Evolutionary conservation across 331 rosid species (phyloP).

Genomic region (Dryas integrifolia): DNA sequence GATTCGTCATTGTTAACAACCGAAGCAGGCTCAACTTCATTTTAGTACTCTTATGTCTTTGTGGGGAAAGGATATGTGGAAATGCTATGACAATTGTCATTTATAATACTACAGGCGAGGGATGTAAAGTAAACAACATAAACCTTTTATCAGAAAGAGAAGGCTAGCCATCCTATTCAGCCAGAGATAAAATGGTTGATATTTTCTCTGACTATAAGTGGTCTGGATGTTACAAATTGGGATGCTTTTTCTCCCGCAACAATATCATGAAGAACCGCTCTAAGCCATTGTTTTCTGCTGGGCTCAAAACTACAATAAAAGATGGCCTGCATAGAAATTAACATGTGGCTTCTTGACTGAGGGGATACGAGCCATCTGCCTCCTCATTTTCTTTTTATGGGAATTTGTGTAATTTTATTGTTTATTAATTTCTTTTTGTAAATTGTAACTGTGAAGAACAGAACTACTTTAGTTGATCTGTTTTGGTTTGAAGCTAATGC

Average conservation of each 20-base stretch:
- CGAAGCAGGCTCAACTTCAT: constrained; percentile 14
- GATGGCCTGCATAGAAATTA: not conserved
- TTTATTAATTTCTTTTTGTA: not conserved
- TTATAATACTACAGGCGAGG: not conserved
- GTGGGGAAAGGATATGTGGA: not conserved
- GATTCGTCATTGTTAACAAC: constrained; percentile 22
- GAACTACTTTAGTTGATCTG: not conserved
- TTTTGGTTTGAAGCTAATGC: not conserved
- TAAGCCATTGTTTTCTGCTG: not conserved
- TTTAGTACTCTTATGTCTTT: not conserved
- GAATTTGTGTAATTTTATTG: not conserved
- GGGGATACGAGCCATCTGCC: not conserved
- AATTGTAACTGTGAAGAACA: not conserved
- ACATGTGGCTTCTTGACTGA: not conserved
- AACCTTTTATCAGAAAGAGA: not conserved
- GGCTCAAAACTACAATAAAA: not conserved
- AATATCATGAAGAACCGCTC: not conserved
- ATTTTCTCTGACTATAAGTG: not conserved
- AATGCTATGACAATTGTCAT: not conserved
- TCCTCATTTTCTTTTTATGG: not conserved
- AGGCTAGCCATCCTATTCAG: not conserved
- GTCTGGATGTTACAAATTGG: not conserved
- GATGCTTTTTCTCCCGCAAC: not conserved
- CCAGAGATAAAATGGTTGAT: not conserved
- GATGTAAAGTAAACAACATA: not conserved